A percentile compares a stretch with the other conserved stretches of the same genome.
Evolutionary conservation across 2,329 filamentous ascomycete genomes (phyloP).

Genomic region (Verticillium tricorpus): DNA sequence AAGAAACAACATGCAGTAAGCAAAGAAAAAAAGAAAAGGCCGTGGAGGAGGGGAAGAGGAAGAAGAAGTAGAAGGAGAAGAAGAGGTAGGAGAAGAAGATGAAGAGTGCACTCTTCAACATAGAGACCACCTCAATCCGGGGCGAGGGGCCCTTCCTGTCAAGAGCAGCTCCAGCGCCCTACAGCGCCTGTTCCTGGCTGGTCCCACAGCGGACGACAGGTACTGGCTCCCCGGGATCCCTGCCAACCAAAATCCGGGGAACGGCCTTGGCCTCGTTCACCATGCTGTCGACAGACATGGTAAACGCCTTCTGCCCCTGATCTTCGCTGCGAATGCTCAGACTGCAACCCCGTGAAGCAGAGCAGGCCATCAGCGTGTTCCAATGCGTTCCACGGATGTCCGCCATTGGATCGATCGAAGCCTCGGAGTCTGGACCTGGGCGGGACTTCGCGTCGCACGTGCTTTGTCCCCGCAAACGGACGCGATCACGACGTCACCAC

Average conservation of each 20-base stretch:
- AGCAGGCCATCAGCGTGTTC: neutral
- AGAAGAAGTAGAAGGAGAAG: too few relatives aligned
- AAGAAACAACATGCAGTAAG: too few relatives aligned
- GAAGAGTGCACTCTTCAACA: too few relatives aligned
- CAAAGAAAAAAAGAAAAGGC: too few relatives aligned
- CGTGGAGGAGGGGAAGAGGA: too few relatives aligned
- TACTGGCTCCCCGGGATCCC: too few relatives aligned
- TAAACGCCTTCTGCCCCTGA: neutral
- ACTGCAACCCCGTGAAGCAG: neutral
- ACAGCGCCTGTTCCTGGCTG: too few relatives aligned
- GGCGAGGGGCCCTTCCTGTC: too few relatives aligned
- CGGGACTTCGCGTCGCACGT: neutral
- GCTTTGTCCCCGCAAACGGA: neutral
- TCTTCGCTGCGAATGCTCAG: neutral
- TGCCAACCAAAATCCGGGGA: neutral
- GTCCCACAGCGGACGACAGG: too few relatives aligned
- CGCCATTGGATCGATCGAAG: neutral
- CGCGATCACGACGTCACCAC: slow-evolving; percentile 9
- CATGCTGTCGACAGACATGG: neutral
- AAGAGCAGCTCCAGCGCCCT: too few relatives aligned
- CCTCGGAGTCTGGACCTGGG: neutral
- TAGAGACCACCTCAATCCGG: too few relatives aligned
- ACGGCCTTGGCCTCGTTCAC: neutral
- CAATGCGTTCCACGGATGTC: neutral
- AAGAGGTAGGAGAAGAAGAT: too few relatives aligned